These are phyloP conservation scores for Triticum urartu DNA, from an alignment of 176 grass and related monocot genomes.

Conservation along the genomic window DNA sequence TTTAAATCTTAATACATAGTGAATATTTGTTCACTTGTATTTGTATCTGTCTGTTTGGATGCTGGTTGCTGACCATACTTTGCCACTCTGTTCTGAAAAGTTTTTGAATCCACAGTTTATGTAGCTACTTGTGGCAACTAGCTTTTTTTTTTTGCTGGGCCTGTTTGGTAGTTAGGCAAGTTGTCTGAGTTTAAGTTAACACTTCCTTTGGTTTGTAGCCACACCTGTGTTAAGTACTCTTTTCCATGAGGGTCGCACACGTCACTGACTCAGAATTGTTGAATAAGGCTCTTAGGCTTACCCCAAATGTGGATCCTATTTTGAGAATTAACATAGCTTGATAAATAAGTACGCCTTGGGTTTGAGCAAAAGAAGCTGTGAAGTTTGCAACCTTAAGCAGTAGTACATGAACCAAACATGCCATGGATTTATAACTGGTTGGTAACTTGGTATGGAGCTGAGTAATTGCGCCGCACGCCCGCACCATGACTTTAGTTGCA, in stretches of 20 bases:
- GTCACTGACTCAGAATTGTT: not conserved
- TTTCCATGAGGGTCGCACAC: too few species aligned
- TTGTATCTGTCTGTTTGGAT: not conserved
- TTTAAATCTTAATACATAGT: not conserved
- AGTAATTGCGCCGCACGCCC: not conserved
- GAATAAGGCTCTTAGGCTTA: not conserved
- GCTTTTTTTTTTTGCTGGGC: not conserved
- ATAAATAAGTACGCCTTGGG: not conserved
- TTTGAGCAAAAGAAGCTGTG: not conserved
- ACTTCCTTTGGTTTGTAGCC: not conserved
- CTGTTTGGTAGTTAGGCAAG: not conserved
- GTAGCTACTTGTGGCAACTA: not conserved
- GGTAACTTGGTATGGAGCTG: not conserved
- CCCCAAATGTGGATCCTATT: not conserved
- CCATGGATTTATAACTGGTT: not conserved
- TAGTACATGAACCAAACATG: not conserved
- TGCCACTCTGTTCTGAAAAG: not conserved
- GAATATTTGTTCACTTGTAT: constrained; percentile 4
- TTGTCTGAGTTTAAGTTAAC: not conserved
- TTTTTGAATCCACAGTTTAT: not conserved
- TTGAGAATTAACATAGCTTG: not conserved
- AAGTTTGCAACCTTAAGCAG: not conserved
- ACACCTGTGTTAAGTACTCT: not conserved
- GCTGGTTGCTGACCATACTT: not conserved
- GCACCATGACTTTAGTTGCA: not conserved